Percentiles rank a stretch among this genome's conserved stretches.
Evolutionary conservation across 2,329 filamentous ascomycete species (phyloP).

Genomic region (Neofusicoccum cordaticola): DNA sequence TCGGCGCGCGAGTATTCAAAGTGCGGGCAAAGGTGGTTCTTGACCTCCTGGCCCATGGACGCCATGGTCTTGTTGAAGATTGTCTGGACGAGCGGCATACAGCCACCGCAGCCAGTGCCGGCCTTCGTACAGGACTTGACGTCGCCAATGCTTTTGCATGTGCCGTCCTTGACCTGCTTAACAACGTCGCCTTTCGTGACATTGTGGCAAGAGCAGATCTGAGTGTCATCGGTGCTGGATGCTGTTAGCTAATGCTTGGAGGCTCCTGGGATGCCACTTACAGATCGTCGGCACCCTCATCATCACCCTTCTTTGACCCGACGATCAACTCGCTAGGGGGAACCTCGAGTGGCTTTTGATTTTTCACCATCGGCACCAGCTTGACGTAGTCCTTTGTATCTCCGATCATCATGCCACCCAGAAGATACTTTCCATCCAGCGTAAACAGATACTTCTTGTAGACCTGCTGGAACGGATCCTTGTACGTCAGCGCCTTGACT

Average conservation of each 20-base stretch:
- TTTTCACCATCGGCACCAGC: conserved; percentile 81
- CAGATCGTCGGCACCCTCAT: conserved; percentile 70
- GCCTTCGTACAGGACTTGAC: conserved; percentile 90
- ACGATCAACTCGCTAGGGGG: conserved; percentile 81
- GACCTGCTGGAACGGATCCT: conserved; percentile 80
- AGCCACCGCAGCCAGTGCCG: conserved; percentile 86
- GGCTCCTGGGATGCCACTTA: conserved; percentile 30
- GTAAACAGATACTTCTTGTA: conserved; percentile 97
- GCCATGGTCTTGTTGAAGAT: conserved; percentile 90
- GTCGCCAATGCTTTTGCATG: conserved; percentile 76
- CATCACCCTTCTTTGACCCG: conserved; percentile 69
- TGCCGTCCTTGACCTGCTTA: conserved; percentile 69
- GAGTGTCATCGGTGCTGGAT: conserved; percentile 68
- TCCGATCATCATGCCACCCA: conserved; percentile 97
- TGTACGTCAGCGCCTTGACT: conserved; percentile 84
- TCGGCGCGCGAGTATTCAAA: conserved; percentile 82
- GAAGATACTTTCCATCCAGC: conserved; percentile 79
- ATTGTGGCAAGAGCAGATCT: conserved; percentile 92
- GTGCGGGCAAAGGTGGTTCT: conserved; percentile 81
- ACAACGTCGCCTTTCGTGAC: conserved; percentile 81
- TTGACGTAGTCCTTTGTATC: conserved; percentile 90
- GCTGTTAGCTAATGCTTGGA: conserved; percentile 19
- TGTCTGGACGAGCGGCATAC: conserved; percentile 80
- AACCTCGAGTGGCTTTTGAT: conserved; percentile 73
- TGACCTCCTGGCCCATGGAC: conserved; percentile 80